Conservation (phyloP, 2,329 filamentous ascomycete species). For the Ophiostoma triangulosporum region DNA sequence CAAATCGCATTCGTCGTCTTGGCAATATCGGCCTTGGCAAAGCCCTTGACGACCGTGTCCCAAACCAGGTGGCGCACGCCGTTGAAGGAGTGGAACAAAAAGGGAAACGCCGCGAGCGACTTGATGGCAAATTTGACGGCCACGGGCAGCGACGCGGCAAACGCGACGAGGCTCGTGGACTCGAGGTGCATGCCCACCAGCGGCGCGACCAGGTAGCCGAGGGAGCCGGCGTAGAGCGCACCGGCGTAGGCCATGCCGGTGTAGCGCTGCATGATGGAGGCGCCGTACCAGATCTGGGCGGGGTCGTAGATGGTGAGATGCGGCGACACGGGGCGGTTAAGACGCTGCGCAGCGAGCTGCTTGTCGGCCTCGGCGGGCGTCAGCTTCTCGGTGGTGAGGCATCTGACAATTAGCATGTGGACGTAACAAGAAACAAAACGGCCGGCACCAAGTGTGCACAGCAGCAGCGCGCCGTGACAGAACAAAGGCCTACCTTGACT, state of each 20-base stretch:
- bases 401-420: constrained; percentile 21
- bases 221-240: constrained; percentile 64
- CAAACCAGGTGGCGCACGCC: constrained; percentile 41
- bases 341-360: constrained; percentile 71
- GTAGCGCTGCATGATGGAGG: constrained; percentile 63
- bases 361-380: constrained; percentile 38
- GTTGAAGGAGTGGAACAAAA: constrained; percentile 43
- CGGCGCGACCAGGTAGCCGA: constrained; percentile 70
- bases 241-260: constrained; percentile 64
- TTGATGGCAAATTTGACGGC: constrained; percentile 45
- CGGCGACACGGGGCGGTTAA: constrained; percentile 67
- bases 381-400: constrained; percentile 44
- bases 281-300: constrained; percentile 72
- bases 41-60: constrained; percentile 35
- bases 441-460: neutral
- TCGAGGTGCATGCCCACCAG: constrained; percentile 52
- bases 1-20: constrained; percentile 35
- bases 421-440: neutral
- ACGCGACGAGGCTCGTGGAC: constrained; percentile 44
- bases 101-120: constrained; percentile 44
- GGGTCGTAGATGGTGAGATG: constrained; percentile 78
- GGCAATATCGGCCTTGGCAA: constrained; percentile 32
- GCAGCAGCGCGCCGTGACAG: neutral
- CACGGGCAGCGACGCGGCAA: constrained; percentile 45
- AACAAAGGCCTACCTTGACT: constrained; percentile 1